Percentiles rank a stretch among this genome's conserved stretches.
These are phyloP conservation scores for Ceratocystis ficicola DNA, from an alignment of 2,329 filamentous ascomycete genomes.

Conservation along the genomic window DNA sequence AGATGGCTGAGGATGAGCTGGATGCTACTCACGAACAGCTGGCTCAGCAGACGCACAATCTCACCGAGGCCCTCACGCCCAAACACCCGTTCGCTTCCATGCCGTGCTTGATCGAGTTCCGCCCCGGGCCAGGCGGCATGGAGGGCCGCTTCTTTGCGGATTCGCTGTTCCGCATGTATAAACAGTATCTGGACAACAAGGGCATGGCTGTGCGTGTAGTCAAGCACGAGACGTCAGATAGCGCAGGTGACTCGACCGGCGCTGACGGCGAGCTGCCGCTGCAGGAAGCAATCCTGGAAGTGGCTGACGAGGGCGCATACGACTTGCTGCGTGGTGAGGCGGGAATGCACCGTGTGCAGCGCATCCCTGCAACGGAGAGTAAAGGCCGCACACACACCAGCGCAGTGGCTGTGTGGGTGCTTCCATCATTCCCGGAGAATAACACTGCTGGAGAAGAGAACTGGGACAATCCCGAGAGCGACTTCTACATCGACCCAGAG, in stretches of 20 bases:
- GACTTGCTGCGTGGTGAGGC: slow-evolving; percentile 73
- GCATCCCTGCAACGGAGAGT: slow-evolving; percentile 79
- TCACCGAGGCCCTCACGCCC: slow-evolving; percentile 71
- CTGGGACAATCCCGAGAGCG: slow-evolving; percentile 72
- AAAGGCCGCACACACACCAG: slow-evolving; percentile 89
- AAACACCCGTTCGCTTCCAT: slow-evolving; percentile 80
- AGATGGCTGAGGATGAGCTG: slow-evolving; percentile 73
- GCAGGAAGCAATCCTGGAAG: slow-evolving; percentile 76
- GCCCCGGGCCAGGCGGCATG: slow-evolving; percentile 80
- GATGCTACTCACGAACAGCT: slow-evolving; percentile 51
- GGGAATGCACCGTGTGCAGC: slow-evolving; percentile 89
- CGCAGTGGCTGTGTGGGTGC: slow-evolving; percentile 80
- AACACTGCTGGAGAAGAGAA: slow-evolving; percentile 42
- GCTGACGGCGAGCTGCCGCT: slow-evolving; percentile 55
- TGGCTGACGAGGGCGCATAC: slow-evolving; percentile 67
- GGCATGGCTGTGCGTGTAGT: slow-evolving; percentile 56
- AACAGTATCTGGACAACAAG: slow-evolving; percentile 56
- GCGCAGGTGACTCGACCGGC: slow-evolving; percentile 41
- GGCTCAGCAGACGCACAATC: slow-evolving; percentile 47
- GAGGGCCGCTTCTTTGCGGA: slow-evolving; percentile 87
- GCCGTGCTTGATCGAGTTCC: slow-evolving; percentile 82
- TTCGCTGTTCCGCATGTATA: slow-evolving; percentile 83
- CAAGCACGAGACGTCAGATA: slow-evolving; percentile 66
- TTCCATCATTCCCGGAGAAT: slow-evolving; percentile 62
- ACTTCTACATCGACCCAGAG: slow-evolving; percentile 76